Percentiles rank a stretch among this genome's conserved stretches.
phyloP scores from a whole-genome alignment of 2,329 filamentous ascomycete genomes.

The Aspergillus sp. region DNA sequence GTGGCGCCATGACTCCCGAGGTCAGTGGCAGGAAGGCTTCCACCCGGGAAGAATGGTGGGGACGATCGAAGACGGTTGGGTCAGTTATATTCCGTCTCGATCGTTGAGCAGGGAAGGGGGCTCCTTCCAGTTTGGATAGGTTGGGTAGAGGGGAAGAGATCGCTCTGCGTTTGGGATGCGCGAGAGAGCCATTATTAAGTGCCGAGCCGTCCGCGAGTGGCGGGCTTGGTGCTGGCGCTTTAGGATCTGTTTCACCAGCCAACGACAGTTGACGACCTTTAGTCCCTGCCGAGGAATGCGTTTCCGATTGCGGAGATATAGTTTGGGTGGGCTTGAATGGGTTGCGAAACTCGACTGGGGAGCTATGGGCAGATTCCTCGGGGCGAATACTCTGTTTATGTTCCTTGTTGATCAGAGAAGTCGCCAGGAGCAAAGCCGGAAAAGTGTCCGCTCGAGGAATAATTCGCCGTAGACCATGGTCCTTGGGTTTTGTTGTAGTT shows the following conservation, averaged over 20 bases:
- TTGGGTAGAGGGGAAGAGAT: slow-evolving; percentile 30
- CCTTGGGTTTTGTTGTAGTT: slow-evolving; percentile 35
- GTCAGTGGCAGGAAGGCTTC: slow-evolving; percentile 16
- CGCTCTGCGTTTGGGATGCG: slow-evolving; percentile 30
- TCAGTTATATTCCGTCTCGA: slow-evolving; percentile 43
- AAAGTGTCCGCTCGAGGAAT: slow-evolving; percentile 43
- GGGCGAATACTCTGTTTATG: slow-evolving; percentile 24
- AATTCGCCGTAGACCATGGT: slow-evolving; percentile 43
- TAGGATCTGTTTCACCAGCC: slow-evolving; percentile 25
- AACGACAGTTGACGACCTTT: slow-evolving; percentile 16
- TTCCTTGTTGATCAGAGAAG: slow-evolving; percentile 30
- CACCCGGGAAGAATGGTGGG: slow-evolving; percentile 31
- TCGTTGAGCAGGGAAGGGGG: slow-evolving; percentile 22
- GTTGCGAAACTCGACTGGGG: slow-evolving; percentile 31
- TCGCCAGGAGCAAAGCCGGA: slow-evolving; percentile 52
- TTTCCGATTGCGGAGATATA: slow-evolving; percentile 7
- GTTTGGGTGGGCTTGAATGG: slow-evolving; percentile 26
- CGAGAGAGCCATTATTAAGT: slow-evolving; percentile 29
- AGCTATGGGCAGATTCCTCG: slow-evolving; percentile 20
- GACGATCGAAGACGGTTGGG: slow-evolving; percentile 37
- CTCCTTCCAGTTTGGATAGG: slow-evolving; percentile 26
- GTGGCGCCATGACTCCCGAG: slow-evolving; percentile 13
- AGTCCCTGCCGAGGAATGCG: slow-evolving; percentile 10
- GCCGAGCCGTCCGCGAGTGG: slow-evolving; percentile 30
- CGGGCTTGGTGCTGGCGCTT: slow-evolving; percentile 20